Evolutionary conservation across 768 basidiomycete genomes (phyloP).

Genomic region (Mycena pura): DNA sequence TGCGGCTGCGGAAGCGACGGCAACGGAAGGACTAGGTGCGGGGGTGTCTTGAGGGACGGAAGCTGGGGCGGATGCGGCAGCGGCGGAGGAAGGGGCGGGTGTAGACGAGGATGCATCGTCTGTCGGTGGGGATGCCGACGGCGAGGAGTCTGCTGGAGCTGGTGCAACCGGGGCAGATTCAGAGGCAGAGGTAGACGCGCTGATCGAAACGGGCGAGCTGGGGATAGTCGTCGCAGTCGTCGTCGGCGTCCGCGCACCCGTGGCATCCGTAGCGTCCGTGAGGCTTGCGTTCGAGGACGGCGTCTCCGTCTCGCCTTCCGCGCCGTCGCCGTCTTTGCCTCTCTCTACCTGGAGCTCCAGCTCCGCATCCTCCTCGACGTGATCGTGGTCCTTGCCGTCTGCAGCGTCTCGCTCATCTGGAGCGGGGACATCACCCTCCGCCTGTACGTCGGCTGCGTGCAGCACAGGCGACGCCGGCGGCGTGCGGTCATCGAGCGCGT

Average conservation of each 20-base stretch:
- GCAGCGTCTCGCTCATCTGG: background rate
- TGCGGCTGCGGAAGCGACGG: conserved; percentile 29
- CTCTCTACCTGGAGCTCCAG: background rate
- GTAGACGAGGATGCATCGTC: no score
- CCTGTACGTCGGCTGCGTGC: background rate
- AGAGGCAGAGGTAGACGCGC: background rate
- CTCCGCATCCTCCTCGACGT: background rate
- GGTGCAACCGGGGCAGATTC: conserved; percentile 22
- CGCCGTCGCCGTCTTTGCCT: no score
- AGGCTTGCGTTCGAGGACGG: conserved; percentile 33
- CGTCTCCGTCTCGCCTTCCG: background rate
- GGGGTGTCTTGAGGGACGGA: no score
- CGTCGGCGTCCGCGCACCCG: conserved; percentile 47
- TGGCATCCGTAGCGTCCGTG: conserved; percentile 53
- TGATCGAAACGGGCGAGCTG: conserved; percentile 61
- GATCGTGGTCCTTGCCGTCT: conserved; percentile 4
- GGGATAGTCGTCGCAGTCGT: conserved; percentile 58
- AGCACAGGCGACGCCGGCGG: conserved; percentile 44
- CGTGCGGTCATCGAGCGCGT: conserved; percentile 59
- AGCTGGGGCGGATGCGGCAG: conserved; percentile 15
- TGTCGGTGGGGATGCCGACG: no score
- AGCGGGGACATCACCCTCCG: background rate
- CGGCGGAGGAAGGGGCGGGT: conserved; percentile 4
- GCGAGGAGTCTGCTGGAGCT: no score
- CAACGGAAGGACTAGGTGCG: background rate